Base-by-base conservation (phyloP, 306 rosid genomes). In the Medicago arabica region DNA sequence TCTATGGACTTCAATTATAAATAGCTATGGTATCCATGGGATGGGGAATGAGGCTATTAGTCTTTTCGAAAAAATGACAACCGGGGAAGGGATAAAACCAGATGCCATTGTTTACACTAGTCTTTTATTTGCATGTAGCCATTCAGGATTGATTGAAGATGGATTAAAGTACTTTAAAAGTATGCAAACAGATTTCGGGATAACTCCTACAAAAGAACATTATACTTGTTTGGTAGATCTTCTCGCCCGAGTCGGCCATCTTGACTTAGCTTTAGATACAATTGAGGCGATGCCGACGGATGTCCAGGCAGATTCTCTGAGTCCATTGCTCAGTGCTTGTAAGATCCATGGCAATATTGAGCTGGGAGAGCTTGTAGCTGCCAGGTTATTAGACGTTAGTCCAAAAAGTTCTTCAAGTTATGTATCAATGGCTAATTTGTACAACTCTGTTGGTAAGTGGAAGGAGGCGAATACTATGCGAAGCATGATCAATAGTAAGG, bases 121-220 rank as follows among this genome's bases (percentile, higher is more conserved):
- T 64, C 18, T 89, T 79, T 78, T 91, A 55, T 83, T 67, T 61
- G 88, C 89, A 2, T 89, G 92, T 78, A 86, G 88, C 83, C 97
- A 91, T 89, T 88, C 92, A 3, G 87, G 89, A 74, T 78, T 89
- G 75, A 85, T 88, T 66, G 89, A 91, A 74, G 90, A 89, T 59
- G 95, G 95, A 51, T 36, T 88, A 65, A 73, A 79, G 72, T 82
- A 58, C 83, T 88, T 89, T 21, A 85, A 80, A 50, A 76, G 84
- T 75, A 89, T 91, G 97, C 86, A 82, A 82, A 66, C 80, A 9
- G 83, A 87, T 75, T 89, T 74, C 61, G 80, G 82, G 40, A 72
- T 91, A 81, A 77, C 86, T 78, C 95, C 91, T 21, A 75, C 71
- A 3, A 54, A 85, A 58, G 58, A 51, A 77, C 95, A 88, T 72